Base-by-base conservation (phyloP, 768 basidiomycete species). In the Tulasnella sp. region DNA sequence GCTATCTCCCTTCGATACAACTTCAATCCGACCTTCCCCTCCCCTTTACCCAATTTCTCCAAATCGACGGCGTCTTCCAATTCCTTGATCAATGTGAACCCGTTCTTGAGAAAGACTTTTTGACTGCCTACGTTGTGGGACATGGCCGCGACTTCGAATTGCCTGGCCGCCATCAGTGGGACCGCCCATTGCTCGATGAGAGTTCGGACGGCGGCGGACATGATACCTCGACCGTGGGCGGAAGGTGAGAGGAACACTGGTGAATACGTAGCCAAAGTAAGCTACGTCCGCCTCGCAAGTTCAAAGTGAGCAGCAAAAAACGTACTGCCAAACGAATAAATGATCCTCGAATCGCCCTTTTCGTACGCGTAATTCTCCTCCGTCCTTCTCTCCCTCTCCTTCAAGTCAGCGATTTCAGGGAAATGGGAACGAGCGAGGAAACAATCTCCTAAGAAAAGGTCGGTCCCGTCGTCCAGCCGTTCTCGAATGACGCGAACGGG, bases 221-320 rank as follows among this genome's bases (percentile, higher is more conserved):
- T 94, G 81, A 94, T 93, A 0, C 93, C 92, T 81, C 85, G 87
- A 40, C 92, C 87, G 79, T 93, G 92, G 82, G 92, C 89, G 44
- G 88, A 88, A 21, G 90, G 86, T 7, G 87, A 88, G 58, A 93
- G 84, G 81, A 88, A 92, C 82, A 92, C 92, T 92, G 82, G 24
- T 42, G 40, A 40, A 58, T 16, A 31, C 24, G 38, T 19, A n/a
- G n/a, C n/a, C n/a, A n/a, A n/a, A n/a, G n/a, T n/a, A n/a, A n/a
- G n/a, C n/a, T n/a, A n/a, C n/a, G n/a, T n/a, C n/a, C n/a, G n/a
- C n/a, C n/a, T n/a, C n/a, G n/a, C n/a, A n/a, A n/a, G n/a, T n/a
- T n/a, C n/a, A n/a, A n/a, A n/a, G n/a, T n/a, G n/a, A n/a, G n/a
- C n/a, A n/a, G n/a, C n/a, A n/a, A n/a, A n/a, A n/a, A n/a, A 80